These are phyloP conservation scores for Coemansia reversa DNA, from an alignment of 192 early-diverging fungal species.

Conservation along the genomic window DNA sequence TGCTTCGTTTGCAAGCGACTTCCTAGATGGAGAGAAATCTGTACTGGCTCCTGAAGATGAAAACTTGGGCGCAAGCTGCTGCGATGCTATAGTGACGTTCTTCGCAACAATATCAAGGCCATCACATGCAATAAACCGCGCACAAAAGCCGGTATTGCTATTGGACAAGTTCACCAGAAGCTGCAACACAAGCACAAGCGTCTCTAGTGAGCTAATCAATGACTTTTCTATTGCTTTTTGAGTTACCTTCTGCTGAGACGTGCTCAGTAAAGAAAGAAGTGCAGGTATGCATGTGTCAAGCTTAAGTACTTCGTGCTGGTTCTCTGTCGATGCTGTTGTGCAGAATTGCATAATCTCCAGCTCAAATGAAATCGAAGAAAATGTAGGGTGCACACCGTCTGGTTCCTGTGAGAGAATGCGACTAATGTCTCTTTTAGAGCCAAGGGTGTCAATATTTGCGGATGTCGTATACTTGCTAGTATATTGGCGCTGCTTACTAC, in stretches of 20 bases:
- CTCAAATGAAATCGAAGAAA: conserved; percentile 34
- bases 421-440: too few species aligned
- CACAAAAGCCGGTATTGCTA: conserved; percentile 38
- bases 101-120: conserved; percentile 39
- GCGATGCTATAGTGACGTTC: conserved; percentile 40
- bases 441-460: too few species aligned
- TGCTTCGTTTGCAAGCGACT: conserved; percentile 15
- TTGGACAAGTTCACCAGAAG: conserved; percentile 50
- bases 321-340: conserved; percentile 34
- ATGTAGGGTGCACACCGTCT: conserved; percentile 9
- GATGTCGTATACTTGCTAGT: background rate
- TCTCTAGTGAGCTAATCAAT: conserved; percentile 25
- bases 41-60: background rate
- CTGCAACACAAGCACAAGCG: conserved; percentile 33
- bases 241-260: conserved; percentile 24
- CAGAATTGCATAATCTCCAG: conserved; percentile 49
- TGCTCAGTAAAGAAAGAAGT: conserved; percentile 28
- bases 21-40: conserved; percentile 16
- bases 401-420: conserved; percentile 13
- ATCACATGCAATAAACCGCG: conserved; percentile 32
- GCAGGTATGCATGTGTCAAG: conserved; percentile 20
- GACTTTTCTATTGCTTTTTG: background rate
- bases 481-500: background rate
- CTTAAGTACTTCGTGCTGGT: conserved; percentile 37
- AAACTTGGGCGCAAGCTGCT: conserved; percentile 4